Percentiles rank a stretch among this genome's conserved stretches.
Evolutionary conservation across 495 filamentous ascomycete species (phyloP).

Genomic region (Aspergillus baeticus): DNA sequence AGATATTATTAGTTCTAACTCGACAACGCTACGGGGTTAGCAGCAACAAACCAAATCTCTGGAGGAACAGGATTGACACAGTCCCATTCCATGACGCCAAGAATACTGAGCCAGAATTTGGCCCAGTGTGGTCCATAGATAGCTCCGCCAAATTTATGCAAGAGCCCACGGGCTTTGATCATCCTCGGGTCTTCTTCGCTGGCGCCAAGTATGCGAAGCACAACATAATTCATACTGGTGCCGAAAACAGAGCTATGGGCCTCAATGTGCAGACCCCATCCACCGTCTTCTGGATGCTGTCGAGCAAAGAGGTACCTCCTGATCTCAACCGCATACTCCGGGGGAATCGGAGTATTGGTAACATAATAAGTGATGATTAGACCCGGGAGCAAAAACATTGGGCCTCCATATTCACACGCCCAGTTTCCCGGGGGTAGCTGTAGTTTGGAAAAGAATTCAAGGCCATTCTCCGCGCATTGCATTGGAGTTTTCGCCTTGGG

Average conservation of each 20-base stretch:
- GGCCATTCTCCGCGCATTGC: conserved; percentile 1
- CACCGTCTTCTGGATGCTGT: conserved; percentile 65
- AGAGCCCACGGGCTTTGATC: conserved; percentile 67
- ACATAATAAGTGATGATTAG: conserved; percentile 14
- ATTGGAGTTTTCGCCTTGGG: neutral
- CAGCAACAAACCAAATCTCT: too few species aligned
- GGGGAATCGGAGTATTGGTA: conserved; percentile 10
- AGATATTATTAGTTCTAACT: too few species aligned
- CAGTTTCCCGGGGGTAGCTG: conserved; percentile 10
- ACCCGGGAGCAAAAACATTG: conserved; percentile 11
- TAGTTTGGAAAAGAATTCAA: conserved; percentile 1
- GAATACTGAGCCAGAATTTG: conserved; percentile 77
- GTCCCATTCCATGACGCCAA: conserved; percentile 75
- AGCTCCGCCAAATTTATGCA: conserved; percentile 64
- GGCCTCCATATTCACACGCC: conserved; percentile 15
- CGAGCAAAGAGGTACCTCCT: conserved; percentile 3
- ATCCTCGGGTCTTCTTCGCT: conserved; percentile 68
- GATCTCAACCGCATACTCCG: conserved; percentile 7
- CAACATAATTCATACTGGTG: conserved; percentile 72
- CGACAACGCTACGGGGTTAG: too few species aligned
- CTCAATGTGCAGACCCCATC: conserved; percentile 80
- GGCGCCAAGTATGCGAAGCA: conserved; percentile 71
- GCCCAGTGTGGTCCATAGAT: conserved; percentile 76
- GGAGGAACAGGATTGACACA: conserved; percentile 68
- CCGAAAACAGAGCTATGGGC: conserved; percentile 77